These are phyloP conservation scores for Sclerotinia spermophila DNA, from an alignment of 2,329 filamentous ascomycete genomes.

Conservation along the genomic window DNA sequence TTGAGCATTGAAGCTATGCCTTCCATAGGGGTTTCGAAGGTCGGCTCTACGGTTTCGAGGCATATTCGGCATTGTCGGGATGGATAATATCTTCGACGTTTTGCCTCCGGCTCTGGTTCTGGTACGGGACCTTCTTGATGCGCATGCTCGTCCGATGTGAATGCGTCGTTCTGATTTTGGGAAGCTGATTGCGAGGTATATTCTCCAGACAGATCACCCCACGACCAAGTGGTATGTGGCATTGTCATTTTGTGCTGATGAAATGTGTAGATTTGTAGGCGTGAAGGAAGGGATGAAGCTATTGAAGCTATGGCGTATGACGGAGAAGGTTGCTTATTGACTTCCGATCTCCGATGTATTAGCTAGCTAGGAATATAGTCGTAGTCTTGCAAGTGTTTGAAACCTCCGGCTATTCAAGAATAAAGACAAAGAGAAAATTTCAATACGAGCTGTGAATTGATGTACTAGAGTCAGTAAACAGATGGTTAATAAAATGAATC, in stretches of 20 bases:
- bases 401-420: neutral
- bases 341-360: neutral
- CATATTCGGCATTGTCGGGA: constrained; percentile 85
- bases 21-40: constrained; percentile 52
- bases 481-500: constrained; percentile 12
- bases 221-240: constrained; percentile 4
- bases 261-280: neutral
- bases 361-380: neutral
- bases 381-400: neutral
- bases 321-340: neutral
- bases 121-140: neutral
- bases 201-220: constrained; percentile 4
- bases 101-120: constrained; percentile 24
- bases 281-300: neutral
- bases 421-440: neutral
- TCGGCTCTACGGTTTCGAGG: constrained; percentile 64
- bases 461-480: constrained; percentile 1
- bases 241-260: neutral
- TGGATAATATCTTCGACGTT: constrained; percentile 53
- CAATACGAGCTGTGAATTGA: neutral
- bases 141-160: neutral
- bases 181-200: neutral
- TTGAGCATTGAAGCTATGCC: constrained; percentile 55
- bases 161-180: neutral
- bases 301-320: neutral